phyloP scores from a whole-genome alignment of 2,329 filamentous ascomycete genomes.

The Arthrobotrys musiformis region DNA sequence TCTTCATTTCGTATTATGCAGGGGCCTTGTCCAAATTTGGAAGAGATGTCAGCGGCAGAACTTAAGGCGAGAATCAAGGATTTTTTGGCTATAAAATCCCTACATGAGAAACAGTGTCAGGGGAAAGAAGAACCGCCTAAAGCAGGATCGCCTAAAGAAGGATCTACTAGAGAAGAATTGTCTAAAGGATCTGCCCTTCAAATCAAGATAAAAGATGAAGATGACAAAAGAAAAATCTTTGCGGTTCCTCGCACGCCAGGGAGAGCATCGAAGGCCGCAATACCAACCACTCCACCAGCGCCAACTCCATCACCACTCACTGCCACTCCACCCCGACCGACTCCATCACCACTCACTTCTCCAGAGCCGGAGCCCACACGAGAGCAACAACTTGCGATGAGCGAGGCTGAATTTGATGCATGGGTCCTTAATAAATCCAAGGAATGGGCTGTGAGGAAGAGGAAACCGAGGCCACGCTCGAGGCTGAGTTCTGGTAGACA shows the following conservation, averaged over 20 bases:
- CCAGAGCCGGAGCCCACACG: not conserved
- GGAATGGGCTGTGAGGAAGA: not conserved
- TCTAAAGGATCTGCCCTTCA: too few species aligned
- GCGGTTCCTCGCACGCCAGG: not conserved
- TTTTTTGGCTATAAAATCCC: too few species aligned
- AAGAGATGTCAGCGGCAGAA: too few species aligned
- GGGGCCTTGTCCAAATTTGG: too few species aligned
- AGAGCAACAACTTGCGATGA: not conserved
- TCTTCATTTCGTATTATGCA: too few species aligned
- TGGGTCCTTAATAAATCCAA: not conserved
- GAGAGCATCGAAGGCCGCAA: not conserved
- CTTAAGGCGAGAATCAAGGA: too few species aligned
- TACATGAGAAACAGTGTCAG: too few species aligned
- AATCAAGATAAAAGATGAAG: too few species aligned
- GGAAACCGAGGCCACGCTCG: not conserved
- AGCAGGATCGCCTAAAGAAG: too few species aligned
- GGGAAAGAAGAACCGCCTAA: too few species aligned
- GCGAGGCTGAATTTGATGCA: not conserved
- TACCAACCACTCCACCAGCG: not conserved
- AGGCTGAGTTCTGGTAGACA: not conserved
- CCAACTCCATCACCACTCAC: not conserved
- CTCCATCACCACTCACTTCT: not conserved
- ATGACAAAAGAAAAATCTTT: not conserved
- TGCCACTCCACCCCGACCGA: not conserved
- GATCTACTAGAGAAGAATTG: too few species aligned